A percentile compares a stretch with the other conserved stretches of the same genome.
Conservation (phyloP, 2,329 filamentous ascomycete genomes). For the Fusarium longipes region DNA sequence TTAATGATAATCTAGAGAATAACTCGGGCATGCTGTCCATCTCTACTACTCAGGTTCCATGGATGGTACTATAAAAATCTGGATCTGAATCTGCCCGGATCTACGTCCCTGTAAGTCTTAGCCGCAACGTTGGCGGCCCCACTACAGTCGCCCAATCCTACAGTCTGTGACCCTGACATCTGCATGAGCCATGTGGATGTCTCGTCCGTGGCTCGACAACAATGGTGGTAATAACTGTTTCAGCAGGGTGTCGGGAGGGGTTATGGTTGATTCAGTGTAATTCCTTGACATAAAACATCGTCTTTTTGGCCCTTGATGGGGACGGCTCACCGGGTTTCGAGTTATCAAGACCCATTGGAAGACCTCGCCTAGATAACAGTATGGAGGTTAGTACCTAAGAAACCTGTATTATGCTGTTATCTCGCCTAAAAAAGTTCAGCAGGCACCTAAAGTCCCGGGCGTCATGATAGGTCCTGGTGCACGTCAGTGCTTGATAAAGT, state of each 20-base stretch:
- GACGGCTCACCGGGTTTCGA: conserved; percentile 14
- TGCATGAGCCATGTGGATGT: conserved; percentile 31
- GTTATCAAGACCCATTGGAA: not conserved
- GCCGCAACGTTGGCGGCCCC: conserved; percentile 3
- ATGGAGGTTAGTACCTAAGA: not conserved
- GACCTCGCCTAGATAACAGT: not conserved
- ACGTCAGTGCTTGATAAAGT: conserved; percentile 26
- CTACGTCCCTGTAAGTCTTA: conserved; percentile 13
- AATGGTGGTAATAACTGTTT: conserved; percentile 20
- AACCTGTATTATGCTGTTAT: not conserved
- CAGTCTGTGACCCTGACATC: conserved; percentile 30
- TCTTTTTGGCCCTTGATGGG: not conserved
- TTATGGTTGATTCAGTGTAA: conserved; percentile 9
- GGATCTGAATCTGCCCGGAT: not conserved
- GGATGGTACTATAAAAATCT: not conserved
- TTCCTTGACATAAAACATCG: not conserved
- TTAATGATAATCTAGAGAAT: too few relatives aligned
- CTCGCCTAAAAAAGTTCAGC: conserved; percentile 23
- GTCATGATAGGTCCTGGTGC: conserved; percentile 28
- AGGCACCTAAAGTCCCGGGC: conserved; percentile 26
- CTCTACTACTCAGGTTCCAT: too few relatives aligned
- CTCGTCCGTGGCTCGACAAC: conserved; percentile 8
- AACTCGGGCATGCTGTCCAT: too few relatives aligned
- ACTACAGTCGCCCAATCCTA: conserved; percentile 26
- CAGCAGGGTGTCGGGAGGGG: conserved; percentile 7